These are phyloP conservation scores for Ceriops tagal DNA, from an alignment of 345 rosid genomes.

Conservation along the genomic window DNA sequence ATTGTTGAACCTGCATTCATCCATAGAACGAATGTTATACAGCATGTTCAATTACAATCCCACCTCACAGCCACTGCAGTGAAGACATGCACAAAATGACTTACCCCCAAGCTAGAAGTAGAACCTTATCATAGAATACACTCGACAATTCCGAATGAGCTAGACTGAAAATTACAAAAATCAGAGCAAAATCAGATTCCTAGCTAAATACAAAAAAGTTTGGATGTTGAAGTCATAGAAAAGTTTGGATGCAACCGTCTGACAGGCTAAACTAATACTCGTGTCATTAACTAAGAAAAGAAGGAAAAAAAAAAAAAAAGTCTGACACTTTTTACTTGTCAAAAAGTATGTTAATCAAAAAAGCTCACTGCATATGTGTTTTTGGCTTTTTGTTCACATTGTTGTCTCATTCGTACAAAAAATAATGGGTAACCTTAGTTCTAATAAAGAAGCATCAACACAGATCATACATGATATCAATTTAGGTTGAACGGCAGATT, in stretches of 20 bases:
- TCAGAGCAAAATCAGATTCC: neutral
- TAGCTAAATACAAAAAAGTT: neutral
- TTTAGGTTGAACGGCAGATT: neutral
- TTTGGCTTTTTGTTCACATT: too few species aligned
- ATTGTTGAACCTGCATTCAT: slow-evolving; percentile 67
- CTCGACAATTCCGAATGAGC: slow-evolving; percentile 94
- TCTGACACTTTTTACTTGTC: too few species aligned
- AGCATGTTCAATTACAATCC: neutral
- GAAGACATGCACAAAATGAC: slow-evolving; percentile 9
- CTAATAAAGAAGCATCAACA: too few species aligned
- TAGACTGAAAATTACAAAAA: slow-evolving; percentile 44
- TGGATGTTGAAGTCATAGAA: neutral
- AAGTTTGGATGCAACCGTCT: neutral
- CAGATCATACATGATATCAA: too few species aligned
- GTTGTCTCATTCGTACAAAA: too few species aligned
- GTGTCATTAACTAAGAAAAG: too few species aligned
- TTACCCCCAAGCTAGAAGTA: slow-evolving; percentile 87
- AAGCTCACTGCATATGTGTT: too few species aligned
- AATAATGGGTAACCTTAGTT: too few species aligned
- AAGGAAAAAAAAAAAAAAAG: too few species aligned
- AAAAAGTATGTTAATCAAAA: too few species aligned
- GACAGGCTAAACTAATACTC: too few species aligned
- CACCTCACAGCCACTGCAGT: neutral
- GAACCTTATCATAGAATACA: slow-evolving; percentile 96
- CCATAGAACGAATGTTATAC: neutral